A percentile compares a stretch with the other conserved stretches of the same genome.
These are phyloP conservation scores for Puccinia coronata DNA, from an alignment of 1,284 basidiomycete species.

Conservation along the genomic window DNA sequence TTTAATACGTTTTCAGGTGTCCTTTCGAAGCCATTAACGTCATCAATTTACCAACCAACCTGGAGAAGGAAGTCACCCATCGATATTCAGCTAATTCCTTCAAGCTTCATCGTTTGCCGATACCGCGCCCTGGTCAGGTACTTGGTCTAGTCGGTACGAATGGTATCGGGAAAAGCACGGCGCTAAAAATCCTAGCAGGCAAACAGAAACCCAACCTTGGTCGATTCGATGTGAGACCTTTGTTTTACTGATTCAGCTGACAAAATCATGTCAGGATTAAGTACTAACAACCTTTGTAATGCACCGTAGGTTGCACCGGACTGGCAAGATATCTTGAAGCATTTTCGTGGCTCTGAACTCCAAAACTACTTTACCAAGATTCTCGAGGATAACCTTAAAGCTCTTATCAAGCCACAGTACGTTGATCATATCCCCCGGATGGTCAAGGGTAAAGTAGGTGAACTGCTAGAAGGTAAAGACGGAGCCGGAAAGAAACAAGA, in stretches of 20 bases:
- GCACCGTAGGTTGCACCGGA: constrained; percentile 81
- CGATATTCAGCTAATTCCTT: constrained; percentile 96
- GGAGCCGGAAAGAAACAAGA: constrained; percentile 79
- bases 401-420: constrained; percentile 97
- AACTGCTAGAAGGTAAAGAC: constrained; percentile 76
- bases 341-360: constrained; percentile 93
- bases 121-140: constrained; percentile 90
- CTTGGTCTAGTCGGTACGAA: constrained; percentile 94
- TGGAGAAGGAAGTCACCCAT: constrained; percentile 90
- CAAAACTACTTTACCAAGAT: constrained; percentile 99
- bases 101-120: constrained; percentile 94
- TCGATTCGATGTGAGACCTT: constrained; percentile 73
- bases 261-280: background rate
- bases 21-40: constrained; percentile 96
- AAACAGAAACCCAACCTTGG: constrained; percentile 93
- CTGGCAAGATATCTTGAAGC: constrained; percentile 95
- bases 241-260: constrained; percentile 49
- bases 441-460: constrained; percentile 84
- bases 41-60: constrained; percentile 94
- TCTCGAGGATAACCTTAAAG: constrained; percentile 95
- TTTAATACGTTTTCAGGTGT: constrained; percentile 66
- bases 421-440: constrained; percentile 95
- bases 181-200: constrained; percentile 89
- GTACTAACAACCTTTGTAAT: constrained; percentile 35
- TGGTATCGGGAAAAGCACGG: constrained; percentile 97